Conservation (phyloP, 2,329 filamentous ascomycete species). For the Aspergillus proliferans region DNA sequence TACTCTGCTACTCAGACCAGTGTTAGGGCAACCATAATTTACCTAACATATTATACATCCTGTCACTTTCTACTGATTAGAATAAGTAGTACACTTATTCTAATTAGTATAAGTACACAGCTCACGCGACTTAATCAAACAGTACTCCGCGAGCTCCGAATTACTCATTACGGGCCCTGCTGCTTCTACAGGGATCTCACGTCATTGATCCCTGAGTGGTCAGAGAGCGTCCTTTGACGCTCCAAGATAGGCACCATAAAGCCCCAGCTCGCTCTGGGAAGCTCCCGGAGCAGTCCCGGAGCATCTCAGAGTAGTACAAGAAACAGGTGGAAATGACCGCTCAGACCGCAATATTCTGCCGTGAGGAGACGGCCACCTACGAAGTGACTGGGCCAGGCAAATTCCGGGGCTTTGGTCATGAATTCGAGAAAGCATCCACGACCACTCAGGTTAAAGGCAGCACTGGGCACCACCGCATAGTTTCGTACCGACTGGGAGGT, state of each 20-base stretch:
- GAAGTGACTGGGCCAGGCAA: slow-evolving; percentile 27
- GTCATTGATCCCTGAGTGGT: neutral
- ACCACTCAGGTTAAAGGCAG: slow-evolving; percentile 25
- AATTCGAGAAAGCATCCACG: slow-evolving; percentile 44
- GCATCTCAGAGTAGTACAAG: neutral
- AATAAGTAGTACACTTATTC: too few species aligned
- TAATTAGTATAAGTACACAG: too few species aligned
- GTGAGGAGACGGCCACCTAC: slow-evolving; percentile 24
- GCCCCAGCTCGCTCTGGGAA: neutral
- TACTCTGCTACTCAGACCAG: too few species aligned
- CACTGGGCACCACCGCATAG: slow-evolving; percentile 43
- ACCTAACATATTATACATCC: too few species aligned
- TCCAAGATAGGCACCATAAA: neutral
- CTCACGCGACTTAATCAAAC: too few species aligned
- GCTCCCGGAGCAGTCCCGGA: neutral
- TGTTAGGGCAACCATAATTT: too few species aligned
- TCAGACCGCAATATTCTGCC: slow-evolving; percentile 36
- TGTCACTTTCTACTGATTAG: too few species aligned
- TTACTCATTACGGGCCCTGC: neutral
- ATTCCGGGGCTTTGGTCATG: slow-evolving; percentile 40
- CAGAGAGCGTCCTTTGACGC: neutral
- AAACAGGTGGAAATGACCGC: slow-evolving; percentile 29
- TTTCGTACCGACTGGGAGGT: slow-evolving; percentile 40
- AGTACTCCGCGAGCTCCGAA: too few species aligned
- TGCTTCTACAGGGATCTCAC: neutral